Evolutionary conservation across 345 rosid genomes (phyloP).

Genomic region (Anastatica hierochuntica): DNA sequence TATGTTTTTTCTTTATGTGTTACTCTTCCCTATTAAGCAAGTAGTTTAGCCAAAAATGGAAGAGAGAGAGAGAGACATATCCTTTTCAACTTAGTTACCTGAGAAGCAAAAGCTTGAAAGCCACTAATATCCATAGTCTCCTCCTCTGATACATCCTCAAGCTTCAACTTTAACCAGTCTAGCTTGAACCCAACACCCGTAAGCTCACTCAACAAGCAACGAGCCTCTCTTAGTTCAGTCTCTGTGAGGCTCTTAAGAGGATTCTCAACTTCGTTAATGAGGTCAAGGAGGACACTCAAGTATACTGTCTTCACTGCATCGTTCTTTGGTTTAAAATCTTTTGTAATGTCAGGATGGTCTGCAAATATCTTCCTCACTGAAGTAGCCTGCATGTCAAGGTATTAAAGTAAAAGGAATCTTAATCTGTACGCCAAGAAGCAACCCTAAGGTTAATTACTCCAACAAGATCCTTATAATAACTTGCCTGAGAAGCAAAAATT

Average conservation of each 20-base stretch:
- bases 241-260: background rate
- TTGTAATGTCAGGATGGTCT: background rate
- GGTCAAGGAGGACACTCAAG: background rate
- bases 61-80: no score
- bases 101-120: no score
- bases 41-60: no score
- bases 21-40: no score
- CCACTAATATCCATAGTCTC: no score
- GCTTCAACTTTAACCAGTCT: constrained; percentile 1
- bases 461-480: no score
- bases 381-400: background rate
- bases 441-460: no score
- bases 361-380: constrained; percentile 2
- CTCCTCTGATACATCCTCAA: no score
- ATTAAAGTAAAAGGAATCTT: background rate
- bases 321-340: background rate
- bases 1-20: no score
- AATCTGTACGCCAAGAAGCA: background rate
- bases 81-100: no score
- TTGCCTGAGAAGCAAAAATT: constrained; percentile 13
- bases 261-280: background rate
- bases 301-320: background rate
- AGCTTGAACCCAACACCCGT: background rate
- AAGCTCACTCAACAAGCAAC: background rate
- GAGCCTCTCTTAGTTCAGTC: background rate